Percentiles rank a stretch among this genome's conserved stretches.
Evolutionary conservation across 2,329 filamentous ascomycete species (phyloP).

Genomic region (Arachnopeziza araneosa): DNA sequence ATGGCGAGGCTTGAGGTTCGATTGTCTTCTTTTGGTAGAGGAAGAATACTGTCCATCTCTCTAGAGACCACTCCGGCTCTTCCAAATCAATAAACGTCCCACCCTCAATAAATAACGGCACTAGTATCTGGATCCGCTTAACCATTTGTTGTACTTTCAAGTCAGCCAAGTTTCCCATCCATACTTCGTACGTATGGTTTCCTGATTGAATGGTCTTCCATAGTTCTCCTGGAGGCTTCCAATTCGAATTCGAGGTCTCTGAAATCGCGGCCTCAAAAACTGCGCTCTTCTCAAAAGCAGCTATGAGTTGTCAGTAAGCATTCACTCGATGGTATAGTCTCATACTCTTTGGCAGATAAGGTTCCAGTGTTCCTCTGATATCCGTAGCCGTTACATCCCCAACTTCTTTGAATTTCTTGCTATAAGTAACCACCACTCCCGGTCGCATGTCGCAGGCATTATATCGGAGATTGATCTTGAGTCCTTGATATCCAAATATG

Average conservation of each 20-base stretch:
- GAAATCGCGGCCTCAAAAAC: constrained; percentile 57
- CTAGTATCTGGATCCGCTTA: constrained; percentile 75
- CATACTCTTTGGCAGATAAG: constrained; percentile 63
- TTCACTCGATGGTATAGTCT: neutral
- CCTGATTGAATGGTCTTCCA: constrained; percentile 57
- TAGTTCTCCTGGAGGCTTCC: constrained; percentile 71
- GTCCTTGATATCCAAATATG: constrained; percentile 83
- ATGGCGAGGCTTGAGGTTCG: constrained; percentile 47
- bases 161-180: constrained; percentile 71
- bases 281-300: constrained; percentile 58
- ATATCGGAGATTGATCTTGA: constrained; percentile 68
- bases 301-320: constrained; percentile 35
- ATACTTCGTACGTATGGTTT: constrained; percentile 72
- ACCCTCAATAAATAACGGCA: constrained; percentile 87
- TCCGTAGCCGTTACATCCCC: constrained; percentile 66
- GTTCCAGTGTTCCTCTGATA: constrained; percentile 47
- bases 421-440: constrained; percentile 64
- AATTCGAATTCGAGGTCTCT: constrained; percentile 38
- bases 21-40: constrained; percentile 62
- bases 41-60: constrained; percentile 90
- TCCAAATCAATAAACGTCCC: constrained; percentile 70
- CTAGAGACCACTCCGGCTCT: constrained; percentile 64
- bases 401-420: constrained; percentile 63
- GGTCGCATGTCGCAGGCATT: constrained; percentile 71
- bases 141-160: constrained; percentile 64